A percentile compares a stretch with the other conserved stretches of the same genome.
Conservation (phyloP, 2,329 filamentous ascomycete genomes). For the Trichophyton verrucosum region DNA sequence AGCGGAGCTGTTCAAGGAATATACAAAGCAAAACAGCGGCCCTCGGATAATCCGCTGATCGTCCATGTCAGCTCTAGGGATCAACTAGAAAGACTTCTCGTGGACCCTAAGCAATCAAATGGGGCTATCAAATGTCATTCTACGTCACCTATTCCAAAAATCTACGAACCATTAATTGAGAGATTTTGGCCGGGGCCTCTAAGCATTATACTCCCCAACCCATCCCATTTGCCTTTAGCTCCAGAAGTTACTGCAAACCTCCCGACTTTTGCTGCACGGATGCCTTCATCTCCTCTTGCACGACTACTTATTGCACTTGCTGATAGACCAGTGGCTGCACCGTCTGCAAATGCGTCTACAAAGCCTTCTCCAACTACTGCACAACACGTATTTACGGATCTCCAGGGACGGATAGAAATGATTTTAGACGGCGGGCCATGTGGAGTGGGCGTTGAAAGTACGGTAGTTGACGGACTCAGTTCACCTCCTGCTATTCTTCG, state of each 20-base stretch:
- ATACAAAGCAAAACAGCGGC: constrained; percentile 77
- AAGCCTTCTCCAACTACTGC: constrained; percentile 85
- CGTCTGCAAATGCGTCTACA: constrained; percentile 88
- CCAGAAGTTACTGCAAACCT: constrained; percentile 86
- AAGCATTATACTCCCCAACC: constrained; percentile 76
- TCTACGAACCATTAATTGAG: constrained; percentile 66
- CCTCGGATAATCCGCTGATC: constrained; percentile 90
- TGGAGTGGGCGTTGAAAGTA: constrained; percentile 85
- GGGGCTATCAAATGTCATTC: constrained; percentile 20
- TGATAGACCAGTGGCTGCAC: constrained; percentile 70
- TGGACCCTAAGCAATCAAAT: constrained; percentile 21
- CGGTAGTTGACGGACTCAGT: constrained; percentile 83
- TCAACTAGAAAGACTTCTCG: constrained; percentile 57
- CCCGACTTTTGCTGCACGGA: constrained; percentile 73
- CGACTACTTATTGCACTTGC: constrained; percentile 72
- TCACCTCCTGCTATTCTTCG: constrained; percentile 68
- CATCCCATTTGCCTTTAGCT: constrained; percentile 56
- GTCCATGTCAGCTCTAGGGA: constrained; percentile 73
- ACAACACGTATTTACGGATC: constrained; percentile 75
- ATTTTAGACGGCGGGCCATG: constrained; percentile 85
- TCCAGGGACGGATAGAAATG: constrained; percentile 67
- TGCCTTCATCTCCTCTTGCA: constrained; percentile 77
- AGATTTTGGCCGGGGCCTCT: constrained; percentile 90
- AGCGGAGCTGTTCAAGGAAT: constrained; percentile 79
- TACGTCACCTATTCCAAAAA: constrained; percentile 46